A percentile compares a stretch with the other conserved stretches of the same genome.
Evolutionary conservation across 306 rosid species (phyloP).

Genomic region (Glycyrrhiza uralensis): DNA sequence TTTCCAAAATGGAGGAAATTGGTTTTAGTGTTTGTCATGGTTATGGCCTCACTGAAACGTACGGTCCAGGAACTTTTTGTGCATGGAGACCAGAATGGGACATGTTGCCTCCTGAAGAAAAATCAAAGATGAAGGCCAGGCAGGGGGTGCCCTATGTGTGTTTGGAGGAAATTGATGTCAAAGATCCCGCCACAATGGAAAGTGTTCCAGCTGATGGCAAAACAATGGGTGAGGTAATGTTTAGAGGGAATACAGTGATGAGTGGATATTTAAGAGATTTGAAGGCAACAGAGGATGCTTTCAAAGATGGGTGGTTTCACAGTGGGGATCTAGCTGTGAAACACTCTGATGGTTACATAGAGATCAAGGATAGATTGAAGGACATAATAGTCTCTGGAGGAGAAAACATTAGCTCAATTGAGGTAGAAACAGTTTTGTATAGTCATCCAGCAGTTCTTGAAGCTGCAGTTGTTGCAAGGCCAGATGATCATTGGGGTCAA

Average conservation of each 20-base stretch:
- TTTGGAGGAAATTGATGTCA: conserved; percentile 53
- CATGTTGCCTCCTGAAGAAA: conserved; percentile 39
- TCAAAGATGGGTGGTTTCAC: conserved; percentile 71
- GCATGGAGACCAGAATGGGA: conserved; percentile 76
- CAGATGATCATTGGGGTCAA: conserved; percentile 83
- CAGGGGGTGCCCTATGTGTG: conserved; percentile 68
- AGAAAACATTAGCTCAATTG: conserved; percentile 72
- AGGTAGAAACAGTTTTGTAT: conserved; percentile 64
- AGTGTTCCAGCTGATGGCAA: conserved; percentile 63
- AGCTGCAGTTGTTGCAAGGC: conserved; percentile 73
- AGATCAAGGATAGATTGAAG: conserved; percentile 71
- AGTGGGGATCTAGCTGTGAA: conserved; percentile 78
- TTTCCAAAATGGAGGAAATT: conserved; percentile 64
- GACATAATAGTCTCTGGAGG: conserved; percentile 79
- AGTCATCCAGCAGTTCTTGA: conserved; percentile 68
- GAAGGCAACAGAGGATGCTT: conserved; percentile 67
- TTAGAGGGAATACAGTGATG: conserved; percentile 83
- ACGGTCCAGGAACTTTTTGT: conserved; percentile 67
- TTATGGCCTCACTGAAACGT: conserved; percentile 79
- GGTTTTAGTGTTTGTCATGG: conserved; percentile 64
- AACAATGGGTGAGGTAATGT: conserved; percentile 74
- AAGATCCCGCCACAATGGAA: conserved; percentile 59
- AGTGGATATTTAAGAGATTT: conserved; percentile 67
- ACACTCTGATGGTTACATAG: conserved; percentile 63
- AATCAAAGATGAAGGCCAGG: conserved; percentile 47